Conservation (phyloP, 768 basidiomycete genomes). For the Russula brevipes region DNA sequence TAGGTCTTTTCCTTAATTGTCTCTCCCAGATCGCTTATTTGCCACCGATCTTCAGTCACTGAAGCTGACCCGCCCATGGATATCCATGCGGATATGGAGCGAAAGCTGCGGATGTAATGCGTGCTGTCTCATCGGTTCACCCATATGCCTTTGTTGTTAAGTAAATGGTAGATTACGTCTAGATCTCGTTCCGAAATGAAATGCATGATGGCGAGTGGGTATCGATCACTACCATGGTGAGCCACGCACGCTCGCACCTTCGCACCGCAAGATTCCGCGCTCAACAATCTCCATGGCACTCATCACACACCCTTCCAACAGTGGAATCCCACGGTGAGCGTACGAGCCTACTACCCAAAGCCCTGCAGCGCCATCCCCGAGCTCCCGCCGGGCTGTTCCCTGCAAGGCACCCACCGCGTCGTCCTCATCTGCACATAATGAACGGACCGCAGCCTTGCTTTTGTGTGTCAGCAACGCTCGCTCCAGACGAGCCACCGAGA, state of each 20-base stretch:
- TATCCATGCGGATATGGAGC: constrained; percentile 49
- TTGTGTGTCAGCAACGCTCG: constrained; percentile 52
- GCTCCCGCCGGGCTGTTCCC: constrained; percentile 38
- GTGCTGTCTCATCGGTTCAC: constrained; percentile 21
- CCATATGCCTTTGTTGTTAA: not conserved
- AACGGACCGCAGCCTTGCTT: constrained; percentile 48
- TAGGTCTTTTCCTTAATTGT: constrained; percentile 32
- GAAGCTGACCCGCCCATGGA: constrained; percentile 34
- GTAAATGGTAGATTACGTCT: not conserved
- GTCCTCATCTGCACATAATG: constrained; percentile 34
- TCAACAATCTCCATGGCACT: constrained; percentile 56
- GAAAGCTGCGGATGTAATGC: constrained; percentile 38
- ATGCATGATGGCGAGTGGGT: not conserved
- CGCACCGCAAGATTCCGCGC: constrained; percentile 27
- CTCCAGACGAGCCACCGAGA: constrained; percentile 57
- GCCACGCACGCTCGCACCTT: constrained; percentile 22
- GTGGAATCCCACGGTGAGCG: constrained; percentile 64
- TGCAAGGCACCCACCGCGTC: constrained; percentile 38
- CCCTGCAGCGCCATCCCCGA: constrained; percentile 37
- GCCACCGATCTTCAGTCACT: constrained; percentile 27
- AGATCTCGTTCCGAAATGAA: not conserved
- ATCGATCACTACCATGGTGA: constrained; percentile 17
- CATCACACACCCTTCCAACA: constrained; percentile 75
- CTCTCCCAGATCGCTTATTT: not conserved
- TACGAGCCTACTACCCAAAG: constrained; percentile 73